Evolutionary conservation across 164 flowering plant species (phyloP).

Genomic region (Stephania japonica): DNA sequence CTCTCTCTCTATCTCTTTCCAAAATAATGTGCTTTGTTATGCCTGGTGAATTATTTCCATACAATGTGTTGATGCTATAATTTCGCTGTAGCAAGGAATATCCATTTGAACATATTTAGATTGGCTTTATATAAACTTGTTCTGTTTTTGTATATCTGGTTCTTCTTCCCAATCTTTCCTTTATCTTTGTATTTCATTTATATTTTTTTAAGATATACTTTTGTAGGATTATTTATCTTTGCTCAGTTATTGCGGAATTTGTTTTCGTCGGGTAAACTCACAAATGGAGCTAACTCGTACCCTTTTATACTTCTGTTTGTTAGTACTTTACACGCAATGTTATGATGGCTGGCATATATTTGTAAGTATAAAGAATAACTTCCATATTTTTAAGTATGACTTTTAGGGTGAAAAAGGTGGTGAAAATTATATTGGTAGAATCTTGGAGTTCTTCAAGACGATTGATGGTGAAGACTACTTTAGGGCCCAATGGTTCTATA

Average conservation of each 20-base stretch:
- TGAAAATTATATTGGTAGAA: slow-evolving; percentile 59
- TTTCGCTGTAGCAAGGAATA: background rate
- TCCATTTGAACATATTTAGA: background rate
- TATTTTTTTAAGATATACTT: background rate
- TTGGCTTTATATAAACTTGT: background rate
- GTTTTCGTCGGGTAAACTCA: background rate
- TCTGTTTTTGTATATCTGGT: background rate
- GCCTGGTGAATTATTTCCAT: too few relatives aligned
- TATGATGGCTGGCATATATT: background rate
- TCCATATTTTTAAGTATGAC: slow-evolving; percentile 6
- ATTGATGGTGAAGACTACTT: slow-evolving; percentile 59
- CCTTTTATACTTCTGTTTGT: background rate
- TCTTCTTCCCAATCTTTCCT: background rate
- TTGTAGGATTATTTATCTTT: background rate
- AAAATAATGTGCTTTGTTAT: too few relatives aligned
- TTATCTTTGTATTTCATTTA: background rate
- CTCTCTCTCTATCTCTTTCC: too few relatives aligned
- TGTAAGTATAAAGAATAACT: background rate
- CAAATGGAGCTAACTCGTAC: background rate
- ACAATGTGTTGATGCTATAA: background rate
- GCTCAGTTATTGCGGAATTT: background rate
- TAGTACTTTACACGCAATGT: background rate
- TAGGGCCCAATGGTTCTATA: slow-evolving; percentile 85
- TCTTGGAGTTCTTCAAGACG: slow-evolving; percentile 78
- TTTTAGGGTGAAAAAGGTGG: slow-evolving; percentile 60